These are phyloP conservation scores for Phytopythium mirpurense DNA, from an alignment of 352 stramenopile genomes.

Conservation along the genomic window DNA sequence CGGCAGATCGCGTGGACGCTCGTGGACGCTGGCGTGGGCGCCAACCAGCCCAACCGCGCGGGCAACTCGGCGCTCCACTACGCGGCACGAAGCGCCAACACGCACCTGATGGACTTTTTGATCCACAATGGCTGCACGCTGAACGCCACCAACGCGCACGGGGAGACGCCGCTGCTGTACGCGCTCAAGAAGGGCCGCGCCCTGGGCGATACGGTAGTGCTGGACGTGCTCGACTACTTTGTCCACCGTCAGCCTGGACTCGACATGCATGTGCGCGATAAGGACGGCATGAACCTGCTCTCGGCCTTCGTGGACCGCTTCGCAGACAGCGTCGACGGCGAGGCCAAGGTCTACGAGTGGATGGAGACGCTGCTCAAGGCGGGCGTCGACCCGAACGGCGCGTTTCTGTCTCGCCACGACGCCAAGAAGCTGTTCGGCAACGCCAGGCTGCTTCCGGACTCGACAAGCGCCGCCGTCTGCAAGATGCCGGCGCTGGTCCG, in stretches of 20 bases:
- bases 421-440: slow-evolving; percentile 37
- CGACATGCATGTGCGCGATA: slow-evolving; percentile 39
- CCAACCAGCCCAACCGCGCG: slow-evolving; percentile 18
- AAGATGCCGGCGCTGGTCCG: slow-evolving; percentile 44
- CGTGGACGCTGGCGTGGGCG: slow-evolving; percentile 41
- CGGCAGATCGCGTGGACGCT: slow-evolving; percentile 62
- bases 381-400: slow-evolving; percentile 38
- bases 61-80: slow-evolving; percentile 59
- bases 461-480: neutral
- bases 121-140: slow-evolving; percentile 47
- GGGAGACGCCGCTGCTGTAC: slow-evolving; percentile 53
- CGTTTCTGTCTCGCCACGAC: slow-evolving; percentile 27
- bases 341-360: slow-evolving; percentile 25
- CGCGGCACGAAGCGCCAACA: slow-evolving; percentile 42
- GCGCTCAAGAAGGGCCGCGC: slow-evolving; percentile 41
- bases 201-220: slow-evolving; percentile 15
- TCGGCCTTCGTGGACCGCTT: slow-evolving; percentile 56
- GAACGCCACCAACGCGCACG: slow-evolving; percentile 33
- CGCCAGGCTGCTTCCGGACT: slow-evolving; percentile 19
- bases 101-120: slow-evolving; percentile 68
- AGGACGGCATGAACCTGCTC: slow-evolving; percentile 39
- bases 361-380: slow-evolving; percentile 51
- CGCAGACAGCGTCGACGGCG: slow-evolving; percentile 19
- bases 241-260: slow-evolving; percentile 20
- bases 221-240: slow-evolving; percentile 46